A percentile compares a stretch with the other conserved stretches of the same genome.
phyloP scores from a whole-genome alignment of 1,284 basidiomycete species.

The Golubevia sp. region DNA sequence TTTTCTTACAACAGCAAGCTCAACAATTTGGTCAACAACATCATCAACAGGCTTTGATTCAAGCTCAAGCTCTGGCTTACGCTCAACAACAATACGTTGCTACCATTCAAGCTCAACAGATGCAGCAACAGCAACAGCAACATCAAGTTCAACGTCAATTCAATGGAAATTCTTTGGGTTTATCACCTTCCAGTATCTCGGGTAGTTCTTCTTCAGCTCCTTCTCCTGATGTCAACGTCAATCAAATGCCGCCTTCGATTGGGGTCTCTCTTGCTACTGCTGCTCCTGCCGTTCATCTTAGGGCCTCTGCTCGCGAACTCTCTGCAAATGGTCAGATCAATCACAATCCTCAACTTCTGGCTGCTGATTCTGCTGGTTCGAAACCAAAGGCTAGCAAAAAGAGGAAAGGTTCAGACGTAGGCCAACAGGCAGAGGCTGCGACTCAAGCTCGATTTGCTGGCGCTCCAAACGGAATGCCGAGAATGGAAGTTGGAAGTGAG shows the following conservation, averaged over 20 bases:
- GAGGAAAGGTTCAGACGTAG: too few relatives aligned
- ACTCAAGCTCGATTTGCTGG: too few relatives aligned
- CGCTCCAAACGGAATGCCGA: slow-evolving; percentile 23
- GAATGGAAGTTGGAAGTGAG: slow-evolving; percentile 37
- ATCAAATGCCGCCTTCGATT: too few relatives aligned
- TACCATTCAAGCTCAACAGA: slow-evolving; percentile 4
- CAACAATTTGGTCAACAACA: too few relatives aligned
- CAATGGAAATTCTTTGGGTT: neutral
- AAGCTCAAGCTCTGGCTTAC: neutral
- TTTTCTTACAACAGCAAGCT: too few relatives aligned
- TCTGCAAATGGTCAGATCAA: neutral
- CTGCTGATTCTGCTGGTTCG: slow-evolving; percentile 3
- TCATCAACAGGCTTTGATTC: too few relatives aligned
- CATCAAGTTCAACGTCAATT: neutral
- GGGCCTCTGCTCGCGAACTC: too few relatives aligned
- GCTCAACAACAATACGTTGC: slow-evolving; percentile 5
- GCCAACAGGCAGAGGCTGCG: too few relatives aligned
- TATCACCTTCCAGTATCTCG: neutral
- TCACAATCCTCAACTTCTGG: slow-evolving; percentile 6
- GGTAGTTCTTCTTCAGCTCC: neutral
- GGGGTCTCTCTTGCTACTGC: too few relatives aligned
- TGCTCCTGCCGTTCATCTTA: too few relatives aligned
- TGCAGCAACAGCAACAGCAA: slow-evolving; percentile 7
- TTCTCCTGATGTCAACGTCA: too few relatives aligned
- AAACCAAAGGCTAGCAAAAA: neutral